phyloP scores from a whole-genome alignment of 2,329 filamentous ascomycete genomes.

The Pseudohalonectria lignicola region DNA sequence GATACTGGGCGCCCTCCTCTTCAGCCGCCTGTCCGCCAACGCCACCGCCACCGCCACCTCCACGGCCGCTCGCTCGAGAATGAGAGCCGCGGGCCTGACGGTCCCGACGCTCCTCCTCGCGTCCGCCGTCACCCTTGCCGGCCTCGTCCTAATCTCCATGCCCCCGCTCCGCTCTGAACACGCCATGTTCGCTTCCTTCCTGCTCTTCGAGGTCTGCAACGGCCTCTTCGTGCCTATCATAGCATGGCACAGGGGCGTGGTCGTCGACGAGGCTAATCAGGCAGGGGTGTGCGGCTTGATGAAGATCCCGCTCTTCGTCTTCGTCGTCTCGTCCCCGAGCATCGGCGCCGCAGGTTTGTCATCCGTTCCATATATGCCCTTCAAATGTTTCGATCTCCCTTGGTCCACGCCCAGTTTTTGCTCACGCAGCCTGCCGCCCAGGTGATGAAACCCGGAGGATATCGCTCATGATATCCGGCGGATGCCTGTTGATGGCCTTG shows the following conservation, averaged over 20 bases:
- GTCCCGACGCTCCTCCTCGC: constrained; percentile 10
- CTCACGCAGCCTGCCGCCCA: too few relatives aligned
- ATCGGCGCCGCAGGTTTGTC: constrained; percentile 8
- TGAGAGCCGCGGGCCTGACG: not conserved
- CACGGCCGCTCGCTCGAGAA: not conserved
- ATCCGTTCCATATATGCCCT: too few relatives aligned
- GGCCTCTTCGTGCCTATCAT: constrained; percentile 21
- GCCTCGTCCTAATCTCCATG: constrained; percentile 11
- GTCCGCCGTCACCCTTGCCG: constrained; percentile 11
- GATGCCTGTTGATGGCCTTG: not conserved
- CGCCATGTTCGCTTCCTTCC: constrained; percentile 13
- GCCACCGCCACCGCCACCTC: not conserved
- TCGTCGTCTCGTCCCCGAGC: constrained; percentile 8
- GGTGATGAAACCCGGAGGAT: too few relatives aligned
- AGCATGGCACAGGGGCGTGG: constrained; percentile 16
- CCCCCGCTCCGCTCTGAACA: constrained; percentile 11
- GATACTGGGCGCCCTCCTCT: constrained; percentile 10
- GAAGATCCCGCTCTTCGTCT: constrained; percentile 10
- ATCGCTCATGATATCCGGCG: not conserved
- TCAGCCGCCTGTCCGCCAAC: constrained; percentile 5
- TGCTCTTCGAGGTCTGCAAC: constrained; percentile 20
- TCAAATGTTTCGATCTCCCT: too few relatives aligned
- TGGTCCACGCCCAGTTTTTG: too few relatives aligned
- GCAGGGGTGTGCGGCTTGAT: constrained; percentile 17
- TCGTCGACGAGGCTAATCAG: constrained; percentile 16